These are phyloP conservation scores for Didymella segeticola DNA, from an alignment of 2,329 filamentous ascomycete species.

Conservation along the genomic window DNA sequence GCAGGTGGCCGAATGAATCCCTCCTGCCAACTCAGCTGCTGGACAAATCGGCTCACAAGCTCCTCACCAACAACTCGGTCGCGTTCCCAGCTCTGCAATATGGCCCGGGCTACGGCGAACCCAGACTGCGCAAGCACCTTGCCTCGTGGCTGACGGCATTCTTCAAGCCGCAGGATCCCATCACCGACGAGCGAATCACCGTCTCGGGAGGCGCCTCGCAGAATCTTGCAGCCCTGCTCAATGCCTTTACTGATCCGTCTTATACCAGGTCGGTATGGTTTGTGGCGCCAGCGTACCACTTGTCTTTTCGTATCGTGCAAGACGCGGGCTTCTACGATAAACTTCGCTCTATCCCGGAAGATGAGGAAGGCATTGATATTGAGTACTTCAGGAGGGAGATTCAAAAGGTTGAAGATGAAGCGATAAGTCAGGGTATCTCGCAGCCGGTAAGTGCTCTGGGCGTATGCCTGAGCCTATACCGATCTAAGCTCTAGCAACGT, in stretches of 20 bases:
- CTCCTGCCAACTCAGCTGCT: constrained; percentile 72
- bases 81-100: constrained; percentile 75
- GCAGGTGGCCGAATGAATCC: constrained; percentile 69
- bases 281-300: constrained; percentile 80
- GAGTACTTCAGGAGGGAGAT: constrained; percentile 63
- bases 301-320: constrained; percentile 85
- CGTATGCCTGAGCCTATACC: neutral
- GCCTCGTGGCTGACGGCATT: constrained; percentile 73
- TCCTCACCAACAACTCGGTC: constrained; percentile 66
- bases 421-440: constrained; percentile 44
- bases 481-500: neutral
- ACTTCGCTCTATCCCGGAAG: constrained; percentile 75
- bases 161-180: constrained; percentile 58
- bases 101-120: constrained; percentile 73
- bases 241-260: constrained; percentile 79
- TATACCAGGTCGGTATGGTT: constrained; percentile 81
- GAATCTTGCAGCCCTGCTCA: constrained; percentile 77
- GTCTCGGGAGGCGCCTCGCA: constrained; percentile 88
- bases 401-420: constrained; percentile 56
- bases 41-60: constrained; percentile 64
- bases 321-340: constrained; percentile 75
- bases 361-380: constrained; percentile 78
- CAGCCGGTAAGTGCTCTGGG: constrained; percentile 50
- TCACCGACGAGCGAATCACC: constrained; percentile 69
- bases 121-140: constrained; percentile 66